Percentiles rank a stretch among this genome's conserved stretches.
These are phyloP conservation scores for Stropharia rugosoannulata DNA, from an alignment of 768 basidiomycete genomes.

Conservation along the genomic window DNA sequence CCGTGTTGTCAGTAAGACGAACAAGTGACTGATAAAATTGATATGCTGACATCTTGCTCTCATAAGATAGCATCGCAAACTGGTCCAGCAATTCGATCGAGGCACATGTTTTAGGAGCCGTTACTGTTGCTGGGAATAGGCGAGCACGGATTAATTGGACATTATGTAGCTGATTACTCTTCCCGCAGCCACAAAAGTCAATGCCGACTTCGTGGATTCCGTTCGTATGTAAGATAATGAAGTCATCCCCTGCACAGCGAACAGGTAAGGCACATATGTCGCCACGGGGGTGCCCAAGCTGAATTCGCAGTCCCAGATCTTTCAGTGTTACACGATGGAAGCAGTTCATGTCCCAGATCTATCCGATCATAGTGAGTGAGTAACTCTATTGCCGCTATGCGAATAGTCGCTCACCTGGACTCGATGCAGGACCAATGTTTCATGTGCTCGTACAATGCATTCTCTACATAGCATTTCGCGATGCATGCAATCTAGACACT, in stretches of 20 bases:
- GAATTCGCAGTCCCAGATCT: constrained; percentile 19
- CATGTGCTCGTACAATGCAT: constrained; percentile 3
- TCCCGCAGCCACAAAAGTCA: constrained; percentile 29
- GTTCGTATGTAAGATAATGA: constrained; percentile 25
- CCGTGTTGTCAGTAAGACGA: constrained; percentile 24
- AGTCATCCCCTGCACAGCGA: constrained; percentile 13
- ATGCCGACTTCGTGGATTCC: constrained; percentile 27
- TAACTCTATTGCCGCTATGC: not conserved
- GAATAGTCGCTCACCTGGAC: not conserved
- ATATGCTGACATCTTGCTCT: constrained; percentile 24
- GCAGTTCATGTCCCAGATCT: constrained; percentile 19
- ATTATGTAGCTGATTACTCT: constrained; percentile 1
- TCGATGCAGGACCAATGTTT: not conserved
- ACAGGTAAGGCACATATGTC: constrained; percentile 15
- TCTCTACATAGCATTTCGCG: not conserved
- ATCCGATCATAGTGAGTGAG: not conserved
- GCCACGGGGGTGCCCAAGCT: constrained; percentile 16
- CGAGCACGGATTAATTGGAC: constrained; percentile 29
- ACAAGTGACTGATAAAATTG: constrained; percentile 25
- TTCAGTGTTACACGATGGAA: constrained; percentile 17
- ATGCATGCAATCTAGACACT: constrained; percentile 3
- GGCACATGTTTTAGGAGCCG: constrained; percentile 23
- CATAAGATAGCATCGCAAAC: constrained; percentile 27
- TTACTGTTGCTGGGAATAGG: constrained; percentile 22
- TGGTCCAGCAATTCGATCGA: constrained; percentile 23